phyloP scores from a whole-genome alignment of 2,329 filamentous ascomycete genomes.

The Aspergillus fructus region DNA sequence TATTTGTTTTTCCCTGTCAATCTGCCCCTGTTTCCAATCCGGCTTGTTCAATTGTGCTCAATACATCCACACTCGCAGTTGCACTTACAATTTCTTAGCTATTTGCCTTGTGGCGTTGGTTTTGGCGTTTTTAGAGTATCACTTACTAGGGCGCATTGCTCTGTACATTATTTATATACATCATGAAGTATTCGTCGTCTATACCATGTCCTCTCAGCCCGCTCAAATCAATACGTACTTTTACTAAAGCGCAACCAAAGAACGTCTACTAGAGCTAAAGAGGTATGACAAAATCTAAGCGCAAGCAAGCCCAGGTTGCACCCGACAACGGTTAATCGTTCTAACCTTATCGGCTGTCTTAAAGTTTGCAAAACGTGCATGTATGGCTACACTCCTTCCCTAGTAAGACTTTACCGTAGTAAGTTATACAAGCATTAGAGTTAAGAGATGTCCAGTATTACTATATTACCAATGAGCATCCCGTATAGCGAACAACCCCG shows the following conservation, averaged over 20 bases:
- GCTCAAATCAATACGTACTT: too few species aligned
- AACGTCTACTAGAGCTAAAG: too few species aligned
- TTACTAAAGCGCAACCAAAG: too few species aligned
- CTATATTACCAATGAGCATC: neutral
- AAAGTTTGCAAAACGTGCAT: neutral
- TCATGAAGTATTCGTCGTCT: neutral
- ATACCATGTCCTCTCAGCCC: neutral
- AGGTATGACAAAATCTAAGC: neutral
- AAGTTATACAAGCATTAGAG: too few species aligned
- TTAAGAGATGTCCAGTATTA: neutral
- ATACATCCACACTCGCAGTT: too few species aligned
- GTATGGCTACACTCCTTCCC: neutral
- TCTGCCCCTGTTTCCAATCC: too few species aligned
- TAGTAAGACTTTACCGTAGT: neutral
- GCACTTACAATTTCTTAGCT: neutral
- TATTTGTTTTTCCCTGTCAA: too few species aligned
- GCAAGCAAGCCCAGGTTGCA: neutral
- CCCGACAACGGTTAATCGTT: neutral
- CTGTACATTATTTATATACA: too few species aligned
- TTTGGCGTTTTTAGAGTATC: neutral
- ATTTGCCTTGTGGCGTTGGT: neutral
- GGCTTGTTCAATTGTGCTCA: too few species aligned
- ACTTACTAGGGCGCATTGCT: too few species aligned
- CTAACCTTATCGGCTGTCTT: neutral
- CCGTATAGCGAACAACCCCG: neutral